Evolutionary conservation across 2,329 filamentous ascomycete species (phyloP).

Genomic region (Claviceps sorghi): DNA sequence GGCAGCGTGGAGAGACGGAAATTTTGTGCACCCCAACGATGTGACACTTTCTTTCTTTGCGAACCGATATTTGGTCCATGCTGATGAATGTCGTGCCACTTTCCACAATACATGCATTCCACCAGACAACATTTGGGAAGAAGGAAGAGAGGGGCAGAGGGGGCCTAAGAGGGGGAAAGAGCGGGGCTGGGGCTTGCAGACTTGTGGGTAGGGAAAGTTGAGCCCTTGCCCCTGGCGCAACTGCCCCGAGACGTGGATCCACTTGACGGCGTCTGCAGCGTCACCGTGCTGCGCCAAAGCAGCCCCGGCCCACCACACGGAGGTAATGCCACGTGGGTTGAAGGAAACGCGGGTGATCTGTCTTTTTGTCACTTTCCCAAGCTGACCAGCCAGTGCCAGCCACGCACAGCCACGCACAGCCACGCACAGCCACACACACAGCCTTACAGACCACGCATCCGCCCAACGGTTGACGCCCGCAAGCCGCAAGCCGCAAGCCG

Average conservation of each 20-base stretch:
- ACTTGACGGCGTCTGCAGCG: not conserved
- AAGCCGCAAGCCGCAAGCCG: not conserved
- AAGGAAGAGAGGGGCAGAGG: not conserved
- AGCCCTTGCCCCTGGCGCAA: not conserved
- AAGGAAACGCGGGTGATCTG: slow-evolving; percentile 1
- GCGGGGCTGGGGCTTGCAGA: not conserved
- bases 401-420: no score
- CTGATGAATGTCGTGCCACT: not conserved
- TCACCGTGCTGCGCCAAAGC: slow-evolving; percentile 1
- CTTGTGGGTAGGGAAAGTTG: not conserved
- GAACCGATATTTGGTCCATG: not conserved
- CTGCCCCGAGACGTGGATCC: not conserved
- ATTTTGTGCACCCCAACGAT: not conserved
- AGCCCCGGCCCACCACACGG: not conserved
- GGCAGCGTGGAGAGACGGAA: no score
- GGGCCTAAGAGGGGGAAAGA: not conserved
- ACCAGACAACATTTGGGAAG: not conserved
- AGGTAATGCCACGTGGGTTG: slow-evolving; percentile 9
- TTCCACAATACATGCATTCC: no score
- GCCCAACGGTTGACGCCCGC: not conserved
- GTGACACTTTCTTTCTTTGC: not conserved
- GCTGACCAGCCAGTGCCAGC: no score
- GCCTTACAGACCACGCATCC: not conserved
- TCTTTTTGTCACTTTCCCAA: not conserved
- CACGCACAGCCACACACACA: no score